Evolutionary conservation across 1,139 yeast genomes (phyloP).

Genomic region (Kodamaea fungicola): DNA sequence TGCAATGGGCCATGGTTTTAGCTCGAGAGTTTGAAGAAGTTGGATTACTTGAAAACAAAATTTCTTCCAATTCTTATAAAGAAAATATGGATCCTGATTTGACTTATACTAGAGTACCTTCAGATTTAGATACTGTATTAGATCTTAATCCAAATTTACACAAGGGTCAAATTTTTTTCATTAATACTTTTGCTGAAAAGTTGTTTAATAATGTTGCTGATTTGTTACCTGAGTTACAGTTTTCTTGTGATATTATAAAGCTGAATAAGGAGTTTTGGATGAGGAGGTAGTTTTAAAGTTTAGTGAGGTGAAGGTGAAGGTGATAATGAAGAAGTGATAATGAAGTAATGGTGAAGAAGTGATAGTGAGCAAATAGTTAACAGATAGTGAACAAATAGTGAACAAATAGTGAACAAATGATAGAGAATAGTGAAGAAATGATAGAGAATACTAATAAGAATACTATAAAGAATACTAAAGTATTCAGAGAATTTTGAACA

Average conservation of each 20-base stretch:
- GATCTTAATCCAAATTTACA: constrained; percentile 49
- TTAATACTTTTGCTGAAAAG: constrained; percentile 73
- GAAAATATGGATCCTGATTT: constrained; percentile 14
- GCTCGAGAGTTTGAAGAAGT: constrained; percentile 77
- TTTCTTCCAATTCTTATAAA: constrained; percentile 13
- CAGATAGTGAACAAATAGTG: too few species aligned
- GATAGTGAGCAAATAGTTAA: too few species aligned
- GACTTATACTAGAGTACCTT: constrained; percentile 29
- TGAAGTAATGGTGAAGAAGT: too few species aligned
- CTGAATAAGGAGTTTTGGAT: constrained; percentile 47
- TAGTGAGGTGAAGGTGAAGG: too few species aligned
- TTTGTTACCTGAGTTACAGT: constrained; percentile 54
- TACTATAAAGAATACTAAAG: not conserved
- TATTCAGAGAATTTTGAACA: too few species aligned
- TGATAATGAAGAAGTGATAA: too few species aligned
- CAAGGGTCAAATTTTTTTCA: constrained; percentile 82
- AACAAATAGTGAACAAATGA: too few species aligned
- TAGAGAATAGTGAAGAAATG: too few species aligned
- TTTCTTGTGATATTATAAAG: constrained; percentile 46
- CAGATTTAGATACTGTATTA: constrained; percentile 36
- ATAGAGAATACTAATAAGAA: not conserved
- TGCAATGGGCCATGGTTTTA: constrained; percentile 82
- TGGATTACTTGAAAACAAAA: constrained; percentile 46
- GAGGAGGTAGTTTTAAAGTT: constrained; percentile 2
- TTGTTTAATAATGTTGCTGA: constrained; percentile 64